Conservation (phyloP, 768 basidiomycete species). For the Trametes cinnabarina region DNA sequence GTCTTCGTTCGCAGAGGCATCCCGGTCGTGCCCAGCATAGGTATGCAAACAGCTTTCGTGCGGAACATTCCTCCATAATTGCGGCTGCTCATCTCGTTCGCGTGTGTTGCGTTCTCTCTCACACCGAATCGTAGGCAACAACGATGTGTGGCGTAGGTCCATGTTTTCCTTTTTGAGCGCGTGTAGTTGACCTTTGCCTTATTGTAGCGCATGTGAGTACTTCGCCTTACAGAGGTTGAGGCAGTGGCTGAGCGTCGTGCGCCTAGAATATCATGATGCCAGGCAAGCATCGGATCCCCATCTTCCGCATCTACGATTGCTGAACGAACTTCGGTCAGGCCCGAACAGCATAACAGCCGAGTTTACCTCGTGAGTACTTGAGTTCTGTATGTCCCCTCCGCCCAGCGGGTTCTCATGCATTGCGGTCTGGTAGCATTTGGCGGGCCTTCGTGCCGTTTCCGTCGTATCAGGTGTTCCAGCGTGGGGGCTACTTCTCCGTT, state of each 20-base stretch:
- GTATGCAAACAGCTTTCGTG: conserved; percentile 35
- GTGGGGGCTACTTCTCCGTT: conserved; percentile 80
- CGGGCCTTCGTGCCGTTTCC: conserved; percentile 74
- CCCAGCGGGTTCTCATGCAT: conserved; percentile 5
- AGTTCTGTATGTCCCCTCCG: conserved; percentile 27
- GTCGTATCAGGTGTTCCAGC: conserved; percentile 75
- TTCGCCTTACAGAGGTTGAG: background rate
- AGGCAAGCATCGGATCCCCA: conserved; percentile 40
- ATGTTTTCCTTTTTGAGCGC: conserved; percentile 1
- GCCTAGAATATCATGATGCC: conserved; percentile 62
- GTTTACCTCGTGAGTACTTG: conserved; percentile 63
- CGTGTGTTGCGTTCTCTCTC: background rate
- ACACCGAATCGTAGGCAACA: conserved; percentile 59
- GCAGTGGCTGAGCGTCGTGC: conserved; percentile 11
- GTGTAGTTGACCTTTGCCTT: conserved; percentile 19
- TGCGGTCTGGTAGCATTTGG: conserved; percentile 61
- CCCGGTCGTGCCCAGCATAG: conserved; percentile 78
- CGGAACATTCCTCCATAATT: conserved; percentile 7
- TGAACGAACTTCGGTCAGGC: conserved; percentile 35
- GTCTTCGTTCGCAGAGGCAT: conserved; percentile 71
- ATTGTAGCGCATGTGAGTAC: conserved; percentile 55
- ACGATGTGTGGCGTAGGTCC: conserved; percentile 84
- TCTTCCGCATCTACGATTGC: background rate
- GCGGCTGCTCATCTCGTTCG: conserved; percentile 2
- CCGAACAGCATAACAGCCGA: conserved; percentile 68